Evolutionary conservation across 352 stramenopile genomes (phyloP).

Genomic region (Phytophthora vignae): DNA sequence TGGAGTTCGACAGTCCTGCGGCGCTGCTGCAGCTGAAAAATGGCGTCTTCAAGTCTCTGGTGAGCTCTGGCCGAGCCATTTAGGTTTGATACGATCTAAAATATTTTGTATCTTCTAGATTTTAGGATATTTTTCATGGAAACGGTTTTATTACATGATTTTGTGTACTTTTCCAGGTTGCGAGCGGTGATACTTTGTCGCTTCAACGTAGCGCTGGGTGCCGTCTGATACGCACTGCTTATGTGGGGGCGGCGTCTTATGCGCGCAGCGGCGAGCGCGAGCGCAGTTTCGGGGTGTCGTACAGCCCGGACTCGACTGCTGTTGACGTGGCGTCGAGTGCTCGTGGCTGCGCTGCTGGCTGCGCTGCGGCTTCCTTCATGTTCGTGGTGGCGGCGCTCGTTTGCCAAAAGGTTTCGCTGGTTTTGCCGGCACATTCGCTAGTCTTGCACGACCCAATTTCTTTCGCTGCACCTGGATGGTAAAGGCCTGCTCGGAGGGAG

Average conservation of each 20-base stretch:
- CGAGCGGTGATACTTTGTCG: too few species aligned
- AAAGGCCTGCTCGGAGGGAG: background rate
- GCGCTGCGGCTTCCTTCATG: background rate
- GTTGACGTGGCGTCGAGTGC: conserved; percentile 29
- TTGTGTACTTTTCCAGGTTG: too few species aligned
- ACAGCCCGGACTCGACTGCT: conserved; percentile 23
- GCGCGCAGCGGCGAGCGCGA: conserved; percentile 5
- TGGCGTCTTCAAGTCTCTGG: conserved; percentile 78
- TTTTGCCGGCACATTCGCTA: background rate
- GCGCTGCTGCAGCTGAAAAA: conserved; percentile 74
- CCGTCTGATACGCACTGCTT: conserved; percentile 8
- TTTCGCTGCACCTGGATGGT: conserved; percentile 10
- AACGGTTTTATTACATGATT: too few species aligned
- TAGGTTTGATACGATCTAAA: too few species aligned
- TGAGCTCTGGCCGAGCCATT: conserved; percentile 16
- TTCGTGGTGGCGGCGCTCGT: background rate
- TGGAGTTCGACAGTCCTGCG: conserved; percentile 29
- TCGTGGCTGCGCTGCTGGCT: conserved; percentile 7
- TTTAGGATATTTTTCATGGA: too few species aligned
- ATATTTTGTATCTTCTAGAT: too few species aligned
- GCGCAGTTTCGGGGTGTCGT: conserved; percentile 19
- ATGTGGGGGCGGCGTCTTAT: conserved; percentile 9
- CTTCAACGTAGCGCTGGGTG: too few species aligned
- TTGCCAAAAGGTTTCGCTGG: background rate
- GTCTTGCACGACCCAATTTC: conserved; percentile 15